phyloP scores from a whole-genome alignment of 129 eudicot species.

The Artemisia tridentata region DNA sequence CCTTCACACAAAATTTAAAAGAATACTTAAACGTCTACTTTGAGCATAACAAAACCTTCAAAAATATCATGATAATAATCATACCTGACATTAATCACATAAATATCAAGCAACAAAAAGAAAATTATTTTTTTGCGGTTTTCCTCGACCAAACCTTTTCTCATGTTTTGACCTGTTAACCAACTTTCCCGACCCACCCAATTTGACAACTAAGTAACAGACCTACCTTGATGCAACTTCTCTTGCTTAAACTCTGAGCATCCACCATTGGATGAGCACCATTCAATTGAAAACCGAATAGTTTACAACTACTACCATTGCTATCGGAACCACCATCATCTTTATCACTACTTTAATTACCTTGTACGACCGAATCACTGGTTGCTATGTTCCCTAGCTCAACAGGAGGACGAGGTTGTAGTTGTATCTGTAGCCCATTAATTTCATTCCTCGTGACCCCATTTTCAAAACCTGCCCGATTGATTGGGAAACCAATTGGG shows the following conservation, averaged over 20 bases:
- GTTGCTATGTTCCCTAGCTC: constrained; percentile 35
- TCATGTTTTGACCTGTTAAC: not conserved
- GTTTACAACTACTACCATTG: constrained; percentile 46
- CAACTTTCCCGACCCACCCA: not conserved
- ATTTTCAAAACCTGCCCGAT: constrained; percentile 31
- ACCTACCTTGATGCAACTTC: constrained; percentile 86
- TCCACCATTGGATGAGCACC: constrained; percentile 40
- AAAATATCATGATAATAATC: too few relatives aligned
- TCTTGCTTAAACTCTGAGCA: constrained; percentile 56
- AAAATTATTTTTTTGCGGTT: too few relatives aligned
- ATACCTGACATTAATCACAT: too few relatives aligned
- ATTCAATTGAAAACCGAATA: constrained; percentile 67
- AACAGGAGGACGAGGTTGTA: constrained; percentile 21
- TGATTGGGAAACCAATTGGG: constrained; percentile 37
- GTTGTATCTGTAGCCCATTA: constrained; percentile 31
- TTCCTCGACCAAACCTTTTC: too few relatives aligned
- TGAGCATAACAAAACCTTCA: too few relatives aligned
- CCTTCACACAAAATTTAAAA: constrained; percentile 34
- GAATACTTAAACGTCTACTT: too few relatives aligned
- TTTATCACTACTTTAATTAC: constrained; percentile 38
- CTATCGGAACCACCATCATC: constrained; percentile 46
- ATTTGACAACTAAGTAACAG: not conserved
- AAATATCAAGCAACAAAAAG: too few relatives aligned
- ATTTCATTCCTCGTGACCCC: constrained; percentile 30
- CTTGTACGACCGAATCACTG: constrained; percentile 25